These are phyloP conservation scores for Cynanchum wilfordii DNA, from an alignment of 257 asterid species.

Conservation along the genomic window DNA sequence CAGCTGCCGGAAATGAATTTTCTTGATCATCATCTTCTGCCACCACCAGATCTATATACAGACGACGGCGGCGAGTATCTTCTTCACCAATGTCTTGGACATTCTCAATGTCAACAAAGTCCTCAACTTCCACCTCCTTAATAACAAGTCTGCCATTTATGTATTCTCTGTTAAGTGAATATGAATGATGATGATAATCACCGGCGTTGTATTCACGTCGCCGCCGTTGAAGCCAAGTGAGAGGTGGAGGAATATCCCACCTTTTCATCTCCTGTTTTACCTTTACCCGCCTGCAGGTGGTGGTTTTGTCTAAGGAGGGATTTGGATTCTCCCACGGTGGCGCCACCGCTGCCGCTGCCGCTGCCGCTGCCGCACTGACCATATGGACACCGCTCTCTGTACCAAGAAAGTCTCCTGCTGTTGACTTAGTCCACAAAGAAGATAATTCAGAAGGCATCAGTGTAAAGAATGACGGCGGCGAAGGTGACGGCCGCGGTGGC, in stretches of 20 bases:
- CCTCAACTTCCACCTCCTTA: background rate
- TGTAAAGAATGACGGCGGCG: background rate
- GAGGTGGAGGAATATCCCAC: slow-evolving; percentile 15
- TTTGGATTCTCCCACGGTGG: background rate
- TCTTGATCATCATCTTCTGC: too few relatives aligned
- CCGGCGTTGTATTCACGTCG: background rate
- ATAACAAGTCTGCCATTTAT: slow-evolving; percentile 12
- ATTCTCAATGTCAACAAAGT: background rate
- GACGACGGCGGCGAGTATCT: too few relatives aligned
- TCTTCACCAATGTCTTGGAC: too few relatives aligned
- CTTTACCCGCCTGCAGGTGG: background rate
- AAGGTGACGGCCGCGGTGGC: too few relatives aligned
- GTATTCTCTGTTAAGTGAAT: slow-evolving; percentile 7
- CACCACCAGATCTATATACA: too few relatives aligned
- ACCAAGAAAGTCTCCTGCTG: slow-evolving; percentile 17
- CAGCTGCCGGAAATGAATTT: too few relatives aligned
- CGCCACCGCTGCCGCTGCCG: background rate
- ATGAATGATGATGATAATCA: background rate
- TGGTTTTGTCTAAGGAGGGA: background rate
- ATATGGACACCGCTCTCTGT: slow-evolving; percentile 19
- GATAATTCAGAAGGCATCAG: slow-evolving; percentile 1
- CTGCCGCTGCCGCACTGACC: background rate
- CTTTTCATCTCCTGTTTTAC: background rate
- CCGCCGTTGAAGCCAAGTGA: background rate
- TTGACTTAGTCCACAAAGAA: slow-evolving; percentile 11